Percentiles rank a stretch among this genome's conserved stretches.
These are phyloP conservation scores for Claviceps citrina DNA, from an alignment of 2,329 filamentous ascomycete genomes.

Conservation along the genomic window DNA sequence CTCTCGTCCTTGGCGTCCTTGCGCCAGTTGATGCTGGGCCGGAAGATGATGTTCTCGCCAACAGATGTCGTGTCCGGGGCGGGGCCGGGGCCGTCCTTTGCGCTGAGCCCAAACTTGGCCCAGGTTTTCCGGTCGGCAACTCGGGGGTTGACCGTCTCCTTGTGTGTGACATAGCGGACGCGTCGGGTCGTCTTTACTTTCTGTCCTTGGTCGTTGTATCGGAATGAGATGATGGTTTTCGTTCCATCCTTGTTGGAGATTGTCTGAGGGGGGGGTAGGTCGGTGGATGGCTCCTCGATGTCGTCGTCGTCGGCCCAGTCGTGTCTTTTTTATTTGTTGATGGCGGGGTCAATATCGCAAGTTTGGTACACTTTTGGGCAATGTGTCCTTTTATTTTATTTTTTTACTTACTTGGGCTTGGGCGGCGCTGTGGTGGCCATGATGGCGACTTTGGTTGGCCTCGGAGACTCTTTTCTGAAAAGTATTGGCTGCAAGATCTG, in stretches of 20 bases:
- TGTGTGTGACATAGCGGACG: slow-evolving; percentile 81
- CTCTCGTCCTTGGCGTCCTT: slow-evolving; percentile 71
- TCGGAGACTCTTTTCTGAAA: neutral
- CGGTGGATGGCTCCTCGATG: slow-evolving; percentile 52
- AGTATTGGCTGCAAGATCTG: neutral
- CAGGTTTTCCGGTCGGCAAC: slow-evolving; percentile 89
- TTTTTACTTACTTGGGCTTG: slow-evolving; percentile 25
- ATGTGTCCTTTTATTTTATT: too few species aligned
- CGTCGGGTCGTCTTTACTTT: slow-evolving; percentile 96
- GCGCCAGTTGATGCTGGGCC: slow-evolving; percentile 86
- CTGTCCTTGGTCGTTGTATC: slow-evolving; percentile 81
- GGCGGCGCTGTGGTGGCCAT: slow-evolving; percentile 25
- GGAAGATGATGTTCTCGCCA: slow-evolving; percentile 96
- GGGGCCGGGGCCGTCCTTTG: slow-evolving; percentile 70
- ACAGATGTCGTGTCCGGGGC: slow-evolving; percentile 81
- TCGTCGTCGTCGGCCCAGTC: slow-evolving; percentile 98
- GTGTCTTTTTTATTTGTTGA: slow-evolving; percentile 25
- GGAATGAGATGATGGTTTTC: slow-evolving; percentile 84
- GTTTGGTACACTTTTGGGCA: slow-evolving; percentile 1
- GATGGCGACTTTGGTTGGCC: slow-evolving; percentile 11
- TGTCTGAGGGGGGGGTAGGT: slow-evolving; percentile 72
- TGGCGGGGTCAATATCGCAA: slow-evolving; percentile 22
- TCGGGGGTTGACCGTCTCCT: slow-evolving; percentile 87
- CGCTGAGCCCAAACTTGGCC: slow-evolving; percentile 83
- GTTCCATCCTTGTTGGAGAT: slow-evolving; percentile 97